Base-by-base conservation (phyloP, 495 filamentous ascomycete species). In the Amphirosellinia nigrospora region DNA sequence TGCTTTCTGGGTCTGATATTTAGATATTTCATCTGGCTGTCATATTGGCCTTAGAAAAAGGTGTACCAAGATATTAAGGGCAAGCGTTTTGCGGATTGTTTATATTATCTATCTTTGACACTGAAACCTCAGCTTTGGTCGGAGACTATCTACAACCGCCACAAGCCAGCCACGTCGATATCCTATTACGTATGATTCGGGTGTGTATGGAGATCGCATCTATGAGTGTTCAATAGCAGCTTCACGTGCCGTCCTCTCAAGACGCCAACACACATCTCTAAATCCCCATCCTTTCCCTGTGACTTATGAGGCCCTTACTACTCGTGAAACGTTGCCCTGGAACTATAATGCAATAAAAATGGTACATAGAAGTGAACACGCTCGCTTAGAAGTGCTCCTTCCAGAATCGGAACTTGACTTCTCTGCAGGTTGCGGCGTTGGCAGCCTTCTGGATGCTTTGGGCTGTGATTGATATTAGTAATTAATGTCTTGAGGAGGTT, bases 371-470 rank as follows among this genome's bases (percentile, higher is more conserved):
- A 70, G 19, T 36, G 32, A 64, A 64, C 19, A 58, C 61, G 59
- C 64, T 66, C 65, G 67, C 52, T 71, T 82, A 88, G 72, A 88
- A 88, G 75, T 99, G 94, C 82, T 99, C 96, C 83, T 98, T 99
- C 96, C 96, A 99, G 85, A 99, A 99, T 78, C 93, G 93, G 83
- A 98, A 99, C 66, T 87, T 88, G 66, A 99, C 92, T 71, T 97
- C 92, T 70, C 85, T 87, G 8, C 85, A 89, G 23, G 89, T 92
- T 8, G 90, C 89, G 53, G 80, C 74, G 74, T 88, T 90, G 60
- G 93, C 90, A 16, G 96, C 94, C 76, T 89, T 89, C 77, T 89
- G 89, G 74, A 99, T 98, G 77, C 94, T 89, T 72, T 93, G 86
- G 1, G 95, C 95, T 75, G 88, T 88, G n/a, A 61, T 70, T 13